Evolutionary conservation across 2,329 filamentous ascomycete genomes (phyloP).

Genomic region (Diaporthe sp.): DNA sequence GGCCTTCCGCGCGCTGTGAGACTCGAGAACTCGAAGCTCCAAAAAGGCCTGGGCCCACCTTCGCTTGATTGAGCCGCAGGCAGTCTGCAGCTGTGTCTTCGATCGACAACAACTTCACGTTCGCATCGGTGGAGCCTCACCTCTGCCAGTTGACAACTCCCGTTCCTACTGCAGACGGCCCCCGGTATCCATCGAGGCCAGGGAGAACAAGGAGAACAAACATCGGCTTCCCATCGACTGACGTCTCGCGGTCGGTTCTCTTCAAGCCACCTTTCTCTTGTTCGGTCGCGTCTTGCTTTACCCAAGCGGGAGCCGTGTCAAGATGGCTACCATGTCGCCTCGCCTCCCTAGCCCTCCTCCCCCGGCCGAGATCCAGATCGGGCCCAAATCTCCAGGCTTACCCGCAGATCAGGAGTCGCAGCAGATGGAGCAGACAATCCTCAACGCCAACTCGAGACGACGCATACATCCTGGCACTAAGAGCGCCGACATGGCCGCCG

Average conservation of each 20-base stretch:
- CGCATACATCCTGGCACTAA: constrained; percentile 94
- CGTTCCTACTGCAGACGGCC: not conserved
- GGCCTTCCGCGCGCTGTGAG: not conserved
- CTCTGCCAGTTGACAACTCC: not conserved
- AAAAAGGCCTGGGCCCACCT: constrained; percentile 5
- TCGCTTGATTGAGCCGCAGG: constrained; percentile 23
- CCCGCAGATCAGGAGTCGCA: constrained; percentile 68
- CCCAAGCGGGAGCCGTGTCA: constrained; percentile 56
- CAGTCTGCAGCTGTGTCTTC: constrained; percentile 23
- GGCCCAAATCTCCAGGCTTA: constrained; percentile 52
- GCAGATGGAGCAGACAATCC: constrained; percentile 73
- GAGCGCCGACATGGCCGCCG: constrained; percentile 91
- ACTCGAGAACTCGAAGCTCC: constrained; percentile 36
- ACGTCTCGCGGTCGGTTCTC: not conserved
- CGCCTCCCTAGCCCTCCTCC: constrained; percentile 95
- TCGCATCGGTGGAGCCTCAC: constrained; percentile 12
- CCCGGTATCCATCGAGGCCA: not conserved
- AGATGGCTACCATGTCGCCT: constrained; percentile 82
- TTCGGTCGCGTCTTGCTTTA: constrained; percentile 17
- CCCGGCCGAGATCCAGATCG: constrained; percentile 93
- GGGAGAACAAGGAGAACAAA: not conserved
- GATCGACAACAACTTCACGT: constrained; percentile 26
- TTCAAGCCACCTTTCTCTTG: constrained; percentile 21
- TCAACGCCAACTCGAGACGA: constrained; percentile 82
- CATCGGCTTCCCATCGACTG: not conserved